Conservation (phyloP, 108 stramenopile genomes). For the Nitzschia inconspicua region DNA sequence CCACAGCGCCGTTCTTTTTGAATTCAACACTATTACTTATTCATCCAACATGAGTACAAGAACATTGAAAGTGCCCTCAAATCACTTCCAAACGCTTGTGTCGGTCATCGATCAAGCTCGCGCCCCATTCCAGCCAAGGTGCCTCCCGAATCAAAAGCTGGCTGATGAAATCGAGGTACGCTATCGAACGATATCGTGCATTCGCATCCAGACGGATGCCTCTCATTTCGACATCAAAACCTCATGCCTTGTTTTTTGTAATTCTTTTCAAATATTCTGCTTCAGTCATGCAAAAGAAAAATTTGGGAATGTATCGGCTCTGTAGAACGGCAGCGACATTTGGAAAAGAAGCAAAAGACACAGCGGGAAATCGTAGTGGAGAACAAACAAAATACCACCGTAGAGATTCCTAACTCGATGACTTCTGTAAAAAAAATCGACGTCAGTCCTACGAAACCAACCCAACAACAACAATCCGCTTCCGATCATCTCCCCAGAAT, state of each 20-base stretch:
- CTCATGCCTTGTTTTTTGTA: not conserved
- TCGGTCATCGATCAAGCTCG: constrained; percentile 7
- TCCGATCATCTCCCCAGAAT: not conserved
- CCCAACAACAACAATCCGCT: not conserved
- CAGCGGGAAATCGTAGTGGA: not conserved
- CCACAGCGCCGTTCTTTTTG: too few relatives aligned
- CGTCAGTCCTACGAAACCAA: not conserved
- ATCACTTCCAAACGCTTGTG: constrained; percentile 14
- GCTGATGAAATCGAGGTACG: constrained; percentile 30
- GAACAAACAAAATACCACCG: too few relatives aligned
- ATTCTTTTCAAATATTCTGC: not conserved
- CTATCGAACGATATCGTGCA: not conserved
- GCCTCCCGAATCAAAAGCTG: constrained; percentile 13
- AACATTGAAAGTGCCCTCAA: too few relatives aligned
- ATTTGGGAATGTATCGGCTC: constrained; percentile 26
- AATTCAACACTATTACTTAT: too few relatives aligned
- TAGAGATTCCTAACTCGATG: too few relatives aligned
- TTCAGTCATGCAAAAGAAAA: constrained; percentile 18
- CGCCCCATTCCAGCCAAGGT: constrained; percentile 15
- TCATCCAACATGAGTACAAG: too few relatives aligned
- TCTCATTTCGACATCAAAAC: not conserved
- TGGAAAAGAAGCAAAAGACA: constrained; percentile 20
- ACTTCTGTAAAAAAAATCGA: constrained; percentile 4
- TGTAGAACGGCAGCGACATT: not conserved
- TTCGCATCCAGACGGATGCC: not conserved